These are phyloP conservation scores for Talaromyces ruber DNA, from an alignment of 495 filamentous ascomycete species.

Conservation along the genomic window DNA sequence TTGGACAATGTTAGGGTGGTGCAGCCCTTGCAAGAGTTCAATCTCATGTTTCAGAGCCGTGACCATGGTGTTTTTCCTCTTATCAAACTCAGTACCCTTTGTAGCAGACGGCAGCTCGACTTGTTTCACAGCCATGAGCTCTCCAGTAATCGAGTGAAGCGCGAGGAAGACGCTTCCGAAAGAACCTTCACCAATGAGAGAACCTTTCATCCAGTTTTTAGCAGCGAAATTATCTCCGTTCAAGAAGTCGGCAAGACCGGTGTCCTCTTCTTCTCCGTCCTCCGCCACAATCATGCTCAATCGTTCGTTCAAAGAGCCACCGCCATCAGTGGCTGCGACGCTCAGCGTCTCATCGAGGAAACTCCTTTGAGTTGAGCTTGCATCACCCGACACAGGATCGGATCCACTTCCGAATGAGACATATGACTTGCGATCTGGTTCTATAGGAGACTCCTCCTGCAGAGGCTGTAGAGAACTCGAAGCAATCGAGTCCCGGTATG, in stretches of 20 bases:
- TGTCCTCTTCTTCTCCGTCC: constrained; percentile 82
- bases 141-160: constrained; percentile 93
- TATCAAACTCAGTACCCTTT: constrained; percentile 70
- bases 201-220: constrained; percentile 98
- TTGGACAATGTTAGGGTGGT: constrained; percentile 96
- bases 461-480: constrained; percentile 81
- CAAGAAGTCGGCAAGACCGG: constrained; percentile 71
- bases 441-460: constrained; percentile 84
- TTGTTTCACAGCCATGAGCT: constrained; percentile 97
- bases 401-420: constrained; percentile 88
- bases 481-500: constrained; percentile 77
- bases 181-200: constrained; percentile 90
- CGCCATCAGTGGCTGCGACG: constrained; percentile 52
- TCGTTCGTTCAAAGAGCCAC: constrained; percentile 60
- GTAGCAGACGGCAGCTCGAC: constrained; percentile 83
- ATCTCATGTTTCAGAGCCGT: constrained; percentile 96
- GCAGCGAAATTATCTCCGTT: constrained; percentile 90
- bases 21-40: constrained; percentile 82
- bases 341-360: constrained; percentile 80
- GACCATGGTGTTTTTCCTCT: constrained; percentile 95
- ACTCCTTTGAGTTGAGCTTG: constrained; percentile 55
- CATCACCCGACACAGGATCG: constrained; percentile 66
- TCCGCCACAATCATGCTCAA: constrained; percentile 53
- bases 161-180: constrained; percentile 97
- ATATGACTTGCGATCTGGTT: constrained; percentile 90